Conservation (phyloP, 164 flowering plant genomes). For the Magnolia changhungtana region DNA sequence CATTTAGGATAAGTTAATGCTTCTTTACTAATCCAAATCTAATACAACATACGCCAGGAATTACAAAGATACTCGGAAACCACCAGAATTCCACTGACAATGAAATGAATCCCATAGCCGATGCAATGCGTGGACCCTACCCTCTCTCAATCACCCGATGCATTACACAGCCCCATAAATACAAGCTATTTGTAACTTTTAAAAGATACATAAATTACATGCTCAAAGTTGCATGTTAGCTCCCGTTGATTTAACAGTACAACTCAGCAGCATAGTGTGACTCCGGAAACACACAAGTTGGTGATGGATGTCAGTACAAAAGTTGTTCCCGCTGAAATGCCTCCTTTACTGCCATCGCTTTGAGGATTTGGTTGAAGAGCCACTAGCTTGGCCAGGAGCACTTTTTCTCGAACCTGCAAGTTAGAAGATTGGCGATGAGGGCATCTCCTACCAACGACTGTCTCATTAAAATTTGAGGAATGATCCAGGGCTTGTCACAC, state of each 20-base stretch:
- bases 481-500: neutral
- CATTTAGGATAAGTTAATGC: no score
- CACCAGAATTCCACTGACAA: neutral
- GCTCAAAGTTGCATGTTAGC: neutral
- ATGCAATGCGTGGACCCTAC: neutral
- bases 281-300: neutral
- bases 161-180: neutral
- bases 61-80: neutral
- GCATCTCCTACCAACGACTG: neutral
- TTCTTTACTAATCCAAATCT: no score
- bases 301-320: neutral
- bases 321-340: neutral
- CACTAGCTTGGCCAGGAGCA: neutral
- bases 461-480: neutral
- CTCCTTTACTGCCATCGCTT: constrained; percentile 15
- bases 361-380: constrained; percentile 14
- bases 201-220: neutral
- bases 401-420: constrained; percentile 21
- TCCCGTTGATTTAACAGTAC: neutral
- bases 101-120: neutral
- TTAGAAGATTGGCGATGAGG: neutral
- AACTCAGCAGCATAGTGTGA: neutral
- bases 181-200: neutral
- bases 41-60: neutral
- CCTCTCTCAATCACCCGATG: neutral